Evolutionary conservation across 805 yeast genomes (phyloP), one percentile per base, ranked within the genome.

Genomic region (Hemisphaericaspora nanyangensis): DNA sequence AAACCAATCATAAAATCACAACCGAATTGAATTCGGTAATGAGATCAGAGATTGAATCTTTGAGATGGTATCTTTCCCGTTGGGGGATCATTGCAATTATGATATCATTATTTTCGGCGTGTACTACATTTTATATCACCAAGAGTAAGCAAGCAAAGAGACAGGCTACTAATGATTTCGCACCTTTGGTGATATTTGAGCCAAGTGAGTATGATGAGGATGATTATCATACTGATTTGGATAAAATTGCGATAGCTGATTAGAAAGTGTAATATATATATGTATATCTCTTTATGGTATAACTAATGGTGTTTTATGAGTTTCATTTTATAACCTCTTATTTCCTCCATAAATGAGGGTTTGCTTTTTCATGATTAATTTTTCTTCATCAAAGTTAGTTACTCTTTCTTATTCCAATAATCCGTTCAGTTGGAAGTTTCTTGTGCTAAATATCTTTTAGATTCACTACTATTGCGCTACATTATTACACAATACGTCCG

Each of bases 51-150:
- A 85, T 88, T 41, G 99, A 91, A 61, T 79, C 82, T 42, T 70
- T 91, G 44, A 72, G 98, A 51, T 91, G 99, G 99, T 88, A 87
- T 54, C 79, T 91, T 32, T 89, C 96, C 1, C 72, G 96, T 40
- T 77, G 93, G 57, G 97, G 97, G 7, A 66, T 93, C 25, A 69
- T 85, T 31, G 86, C 93, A 2, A 81, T 89, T 25, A 60, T 85
- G 17, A 67, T 80, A 1, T 70, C 83, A 45, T 85, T 85, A 1
- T 75, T 79, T 39, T 69, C 79, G 17, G 70, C 66, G 3, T 66
- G 70, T 46, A 56, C 65, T 17, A 70, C 81, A 4, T 71, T 85
- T 59, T 75, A 79, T 48, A 77, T 80, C 17, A 24, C 17, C 6
- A 55, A 56, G 46, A 47, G 48, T 15, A 58, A 54, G 34, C 42